Percentiles rank a stretch among this genome's conserved stretches.
phyloP scores from a whole-genome alignment of 306 rosid genomes.

The Albizia julibrissin region DNA sequence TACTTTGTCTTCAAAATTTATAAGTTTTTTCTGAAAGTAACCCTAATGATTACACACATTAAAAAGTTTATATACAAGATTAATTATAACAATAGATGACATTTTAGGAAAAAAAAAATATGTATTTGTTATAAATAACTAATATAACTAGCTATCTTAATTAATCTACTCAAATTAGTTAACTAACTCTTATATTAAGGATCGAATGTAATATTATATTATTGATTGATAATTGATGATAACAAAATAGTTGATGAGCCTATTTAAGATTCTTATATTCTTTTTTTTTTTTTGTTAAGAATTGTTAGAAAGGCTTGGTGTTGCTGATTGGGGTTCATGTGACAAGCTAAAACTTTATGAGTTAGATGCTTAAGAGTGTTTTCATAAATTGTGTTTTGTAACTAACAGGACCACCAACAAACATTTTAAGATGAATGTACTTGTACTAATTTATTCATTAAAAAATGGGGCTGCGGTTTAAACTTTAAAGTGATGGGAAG shows the following conservation, averaged over 20 bases:
- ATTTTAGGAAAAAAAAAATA: too few relatives aligned
- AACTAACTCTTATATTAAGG: too few relatives aligned
- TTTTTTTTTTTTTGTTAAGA: too few relatives aligned
- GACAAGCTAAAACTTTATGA: conserved; percentile 23
- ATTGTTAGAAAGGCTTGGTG: conserved; percentile 45
- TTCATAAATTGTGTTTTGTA: conserved; percentile 12
- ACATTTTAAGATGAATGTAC: conserved; percentile 24
- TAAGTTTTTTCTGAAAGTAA: too few relatives aligned
- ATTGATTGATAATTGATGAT: neutral
- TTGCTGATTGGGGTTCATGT: conserved; percentile 66
- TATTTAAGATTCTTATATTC: neutral
- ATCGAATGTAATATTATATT: neutral
- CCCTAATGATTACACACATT: too few relatives aligned
- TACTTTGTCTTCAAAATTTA: too few relatives aligned
- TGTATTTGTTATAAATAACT: too few relatives aligned
- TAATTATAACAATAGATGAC: too few relatives aligned
- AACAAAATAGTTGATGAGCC: neutral
- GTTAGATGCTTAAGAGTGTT: conserved; percentile 31
- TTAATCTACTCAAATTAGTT: too few relatives aligned
- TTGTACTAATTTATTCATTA: conserved; percentile 19
- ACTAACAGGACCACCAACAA: conserved; percentile 8
- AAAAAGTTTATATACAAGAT: too few relatives aligned
- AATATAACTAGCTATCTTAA: too few relatives aligned
- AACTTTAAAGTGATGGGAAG: conserved; percentile 18
- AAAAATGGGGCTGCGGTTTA: neutral